These are phyloP conservation scores for Phialocephala sp. DNA, from an alignment of 2,329 filamentous ascomycete species.

Conservation along the genomic window DNA sequence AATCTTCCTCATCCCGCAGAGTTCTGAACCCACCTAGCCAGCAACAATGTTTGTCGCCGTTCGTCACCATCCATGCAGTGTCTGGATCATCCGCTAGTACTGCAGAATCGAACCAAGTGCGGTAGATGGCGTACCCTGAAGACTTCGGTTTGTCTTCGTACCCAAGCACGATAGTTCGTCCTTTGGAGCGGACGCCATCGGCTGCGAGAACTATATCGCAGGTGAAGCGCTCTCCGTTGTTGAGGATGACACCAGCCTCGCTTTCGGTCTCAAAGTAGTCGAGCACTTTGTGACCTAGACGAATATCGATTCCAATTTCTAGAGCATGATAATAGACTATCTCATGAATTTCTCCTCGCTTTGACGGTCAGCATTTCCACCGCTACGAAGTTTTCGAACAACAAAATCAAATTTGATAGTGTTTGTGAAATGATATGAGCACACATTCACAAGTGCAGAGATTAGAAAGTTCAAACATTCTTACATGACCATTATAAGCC, in stretches of 20 bases:
- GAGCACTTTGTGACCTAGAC: constrained; percentile 56
- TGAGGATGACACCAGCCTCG: constrained; percentile 54
- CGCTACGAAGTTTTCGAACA: neutral
- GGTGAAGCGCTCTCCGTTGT: constrained; percentile 52
- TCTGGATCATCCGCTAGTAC: constrained; percentile 43
- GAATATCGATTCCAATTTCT: constrained; percentile 58
- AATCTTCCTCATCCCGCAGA: neutral
- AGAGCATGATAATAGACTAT: constrained; percentile 58
- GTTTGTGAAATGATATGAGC: neutral
- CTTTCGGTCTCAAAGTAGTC: constrained; percentile 56
- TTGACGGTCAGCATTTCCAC: neutral
- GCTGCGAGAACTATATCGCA: constrained; percentile 49
- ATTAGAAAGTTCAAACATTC: neutral
- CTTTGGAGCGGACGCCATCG: constrained; percentile 46
- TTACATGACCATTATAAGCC: constrained; percentile 49
- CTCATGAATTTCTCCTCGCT: constrained; percentile 59
- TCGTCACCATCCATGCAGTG: constrained; percentile 44
- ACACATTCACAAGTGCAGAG: neutral
- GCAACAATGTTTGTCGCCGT: constrained; percentile 55
- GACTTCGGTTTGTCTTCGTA: constrained; percentile 51
- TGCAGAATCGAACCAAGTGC: constrained; percentile 45
- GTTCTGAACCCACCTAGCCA: constrained; percentile 49
- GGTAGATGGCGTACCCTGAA: constrained; percentile 51
- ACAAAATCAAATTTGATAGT: neutral
- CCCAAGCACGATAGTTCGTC: constrained; percentile 40